A percentile compares a stretch with the other conserved stretches of the same genome.
phyloP scores from a whole-genome alignment of 164 flowering plant species.

The Chloranthus sessilifolius region DNA sequence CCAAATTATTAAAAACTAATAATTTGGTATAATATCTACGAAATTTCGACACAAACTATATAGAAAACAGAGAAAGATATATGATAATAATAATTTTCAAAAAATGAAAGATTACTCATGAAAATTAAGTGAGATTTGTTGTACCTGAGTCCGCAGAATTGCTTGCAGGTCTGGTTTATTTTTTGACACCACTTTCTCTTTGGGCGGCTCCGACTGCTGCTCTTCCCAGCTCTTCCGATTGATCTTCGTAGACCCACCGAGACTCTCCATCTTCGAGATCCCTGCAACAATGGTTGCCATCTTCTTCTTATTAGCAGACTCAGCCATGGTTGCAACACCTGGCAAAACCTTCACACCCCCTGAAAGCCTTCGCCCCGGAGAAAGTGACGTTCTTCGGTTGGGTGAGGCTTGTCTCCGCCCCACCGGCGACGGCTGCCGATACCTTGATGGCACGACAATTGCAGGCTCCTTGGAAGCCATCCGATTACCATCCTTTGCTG shows the following conservation, averaged over 20 bases:
- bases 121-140: not conserved
- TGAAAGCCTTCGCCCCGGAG: slow-evolving; percentile 79
- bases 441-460: slow-evolving; percentile 87
- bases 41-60: too few relatives aligned
- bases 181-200: slow-evolving; percentile 37
- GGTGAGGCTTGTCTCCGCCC: slow-evolving; percentile 32
- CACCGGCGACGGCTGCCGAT: slow-evolving; percentile 84
- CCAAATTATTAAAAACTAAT: too few relatives aligned
- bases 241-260: slow-evolving; percentile 49
- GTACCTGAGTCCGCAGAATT: slow-evolving; percentile 76
- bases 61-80: too few relatives aligned
- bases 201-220: slow-evolving; percentile 22
- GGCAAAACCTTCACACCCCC: slow-evolving; percentile 65
- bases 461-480: slow-evolving; percentile 66
- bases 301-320: slow-evolving; percentile 66
- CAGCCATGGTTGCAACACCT: slow-evolving; percentile 23
- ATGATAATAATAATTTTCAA: not conserved
- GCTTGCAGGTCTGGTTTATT: slow-evolving; percentile 63
- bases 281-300: slow-evolving; percentile 58
- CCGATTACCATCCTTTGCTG: slow-evolving; percentile 65
- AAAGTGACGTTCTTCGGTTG: slow-evolving; percentile 39
- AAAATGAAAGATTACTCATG: not conserved
- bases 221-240: slow-evolving; percentile 89
- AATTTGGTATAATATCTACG: too few relatives aligned
- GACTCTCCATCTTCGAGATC: slow-evolving; percentile 66